Percentiles rank a stretch among this genome's conserved stretches.
These are phyloP conservation scores for Lentinus tigrinus DNA, from an alignment of 768 basidiomycete species.

Conservation along the genomic window DNA sequence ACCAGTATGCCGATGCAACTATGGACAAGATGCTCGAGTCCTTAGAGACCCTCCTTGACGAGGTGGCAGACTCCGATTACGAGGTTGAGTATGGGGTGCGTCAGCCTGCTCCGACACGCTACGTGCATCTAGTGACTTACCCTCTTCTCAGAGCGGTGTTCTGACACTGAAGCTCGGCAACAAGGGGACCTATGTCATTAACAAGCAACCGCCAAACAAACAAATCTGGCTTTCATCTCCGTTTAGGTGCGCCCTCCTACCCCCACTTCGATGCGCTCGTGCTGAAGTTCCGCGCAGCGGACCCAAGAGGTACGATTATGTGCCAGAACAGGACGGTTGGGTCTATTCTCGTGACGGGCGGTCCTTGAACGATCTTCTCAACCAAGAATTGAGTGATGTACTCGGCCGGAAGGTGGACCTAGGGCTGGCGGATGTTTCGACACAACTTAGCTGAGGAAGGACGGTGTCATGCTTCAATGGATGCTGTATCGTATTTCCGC, in stretches of 20 bases:
- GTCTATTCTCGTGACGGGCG: slow-evolving; percentile 69
- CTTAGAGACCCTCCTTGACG: slow-evolving; percentile 73
- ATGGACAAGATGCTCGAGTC: slow-evolving; percentile 78
- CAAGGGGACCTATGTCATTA: slow-evolving; percentile 89
- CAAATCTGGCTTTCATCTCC: slow-evolving; percentile 97
- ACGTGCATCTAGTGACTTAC: not conserved
- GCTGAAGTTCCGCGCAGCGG: slow-evolving; percentile 50
- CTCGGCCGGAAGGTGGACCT: slow-evolving; percentile 37
- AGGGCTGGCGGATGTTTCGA: slow-evolving; percentile 29
- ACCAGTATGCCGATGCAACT: slow-evolving; percentile 66
- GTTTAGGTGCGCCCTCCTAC: slow-evolving; percentile 52
- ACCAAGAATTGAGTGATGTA: slow-evolving; percentile 59
- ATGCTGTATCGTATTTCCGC: not conserved
- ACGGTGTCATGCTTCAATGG: not conserved
- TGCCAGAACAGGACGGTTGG: slow-evolving; percentile 59
- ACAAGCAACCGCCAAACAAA: slow-evolving; percentile 96
- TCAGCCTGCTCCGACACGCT: slow-evolving; percentile 3
- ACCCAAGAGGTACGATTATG: slow-evolving; percentile 89
- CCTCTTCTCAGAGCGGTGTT: slow-evolving; percentile 74
- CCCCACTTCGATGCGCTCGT: not conserved
- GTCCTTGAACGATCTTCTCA: slow-evolving; percentile 60
- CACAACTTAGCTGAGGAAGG: slow-evolving; percentile 19
- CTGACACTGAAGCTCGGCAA: slow-evolving; percentile 75
- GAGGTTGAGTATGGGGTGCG: slow-evolving; percentile 91
- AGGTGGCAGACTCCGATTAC: slow-evolving; percentile 48